These are phyloP conservation scores for Penicillium verrucosum DNA, from an alignment of 2,329 filamentous ascomycete species.

Conservation along the genomic window DNA sequence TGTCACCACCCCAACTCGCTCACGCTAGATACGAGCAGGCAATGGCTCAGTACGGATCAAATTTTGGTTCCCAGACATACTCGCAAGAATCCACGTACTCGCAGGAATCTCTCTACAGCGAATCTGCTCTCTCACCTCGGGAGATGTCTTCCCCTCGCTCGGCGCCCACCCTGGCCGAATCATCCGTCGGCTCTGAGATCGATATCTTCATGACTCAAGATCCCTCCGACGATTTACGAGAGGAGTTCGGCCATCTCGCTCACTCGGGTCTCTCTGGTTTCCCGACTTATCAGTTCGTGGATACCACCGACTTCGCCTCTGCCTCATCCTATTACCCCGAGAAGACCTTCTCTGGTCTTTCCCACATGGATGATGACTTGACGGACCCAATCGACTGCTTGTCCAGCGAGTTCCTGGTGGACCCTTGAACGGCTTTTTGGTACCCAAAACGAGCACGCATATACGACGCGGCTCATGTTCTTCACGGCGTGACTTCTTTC, in stretches of 20 bases:
- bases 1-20: conserved; percentile 30
- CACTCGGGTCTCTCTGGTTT: conserved; percentile 32
- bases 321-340: conserved; percentile 33
- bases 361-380: conserved; percentile 32
- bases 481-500: conserved; percentile 16
- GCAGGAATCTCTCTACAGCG: conserved; percentile 31
- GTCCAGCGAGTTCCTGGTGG: conserved; percentile 39
- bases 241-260: conserved; percentile 32
- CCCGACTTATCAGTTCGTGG: conserved; percentile 24
- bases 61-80: conserved; percentile 18
- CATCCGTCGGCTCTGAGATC: conserved; percentile 37
- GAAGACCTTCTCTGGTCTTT: conserved; percentile 29
- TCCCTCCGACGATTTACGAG: conserved; percentile 26
- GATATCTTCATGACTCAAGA: conserved; percentile 43
- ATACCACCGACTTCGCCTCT: conserved; percentile 30
- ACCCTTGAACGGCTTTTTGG: conserved; percentile 19
- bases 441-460: conserved; percentile 7
- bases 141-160: conserved; percentile 38
- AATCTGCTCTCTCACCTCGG: conserved; percentile 29
- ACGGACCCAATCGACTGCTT: conserved; percentile 40
- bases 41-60: conserved; percentile 20
- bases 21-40: conserved; percentile 24
- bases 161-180: conserved; percentile 35
- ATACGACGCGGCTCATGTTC: conserved; percentile 13
- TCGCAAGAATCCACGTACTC: conserved; percentile 25